These are phyloP conservation scores for Cyclotella choctawhatcheeana DNA, from an alignment of 108 stramenopile genomes.

Conservation along the genomic window DNA sequence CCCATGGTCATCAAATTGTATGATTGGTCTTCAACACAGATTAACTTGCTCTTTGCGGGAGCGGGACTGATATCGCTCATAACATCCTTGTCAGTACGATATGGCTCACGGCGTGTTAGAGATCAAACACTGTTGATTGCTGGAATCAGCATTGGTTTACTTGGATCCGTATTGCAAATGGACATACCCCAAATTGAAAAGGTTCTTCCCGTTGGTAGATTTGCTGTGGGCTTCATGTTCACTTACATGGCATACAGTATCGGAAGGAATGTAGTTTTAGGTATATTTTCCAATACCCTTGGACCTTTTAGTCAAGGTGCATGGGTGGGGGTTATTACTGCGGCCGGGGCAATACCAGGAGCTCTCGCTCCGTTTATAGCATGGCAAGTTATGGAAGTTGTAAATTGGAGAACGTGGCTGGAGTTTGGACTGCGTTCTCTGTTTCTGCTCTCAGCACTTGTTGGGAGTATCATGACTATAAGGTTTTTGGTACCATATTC, in stretches of 20 bases:
- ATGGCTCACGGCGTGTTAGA: conserved; percentile 19
- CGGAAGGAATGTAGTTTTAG: conserved; percentile 47
- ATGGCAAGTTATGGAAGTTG: conserved; percentile 2
- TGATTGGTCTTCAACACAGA: too few relatives aligned
- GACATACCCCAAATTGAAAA: too few relatives aligned
- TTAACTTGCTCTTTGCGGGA: too few relatives aligned
- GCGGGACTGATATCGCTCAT: conserved; percentile 43
- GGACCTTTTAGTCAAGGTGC: too few relatives aligned
- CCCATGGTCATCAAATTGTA: too few relatives aligned
- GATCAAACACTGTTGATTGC: conserved; percentile 43
- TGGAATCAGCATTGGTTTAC: conserved; percentile 34
- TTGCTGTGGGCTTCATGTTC: conserved; percentile 47
- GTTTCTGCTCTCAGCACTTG: too few relatives aligned
- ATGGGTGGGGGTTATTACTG: too few relatives aligned
- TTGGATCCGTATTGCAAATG: conserved; percentile 38
- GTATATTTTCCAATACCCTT: too few relatives aligned
- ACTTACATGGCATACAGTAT: conserved; percentile 52
- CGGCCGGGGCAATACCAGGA: too few relatives aligned
- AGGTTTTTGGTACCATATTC: too few relatives aligned
- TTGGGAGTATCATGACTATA: too few relatives aligned
- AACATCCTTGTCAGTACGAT: conserved; percentile 35
- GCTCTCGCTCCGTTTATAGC: too few relatives aligned
- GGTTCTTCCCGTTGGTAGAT: conserved; percentile 41
- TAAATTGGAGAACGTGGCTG: conserved; percentile 31
- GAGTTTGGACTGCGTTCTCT: conserved; percentile 38